phyloP scores from a whole-genome alignment of 257 asterid genomes.

The Pogostemon cablin region DNA sequence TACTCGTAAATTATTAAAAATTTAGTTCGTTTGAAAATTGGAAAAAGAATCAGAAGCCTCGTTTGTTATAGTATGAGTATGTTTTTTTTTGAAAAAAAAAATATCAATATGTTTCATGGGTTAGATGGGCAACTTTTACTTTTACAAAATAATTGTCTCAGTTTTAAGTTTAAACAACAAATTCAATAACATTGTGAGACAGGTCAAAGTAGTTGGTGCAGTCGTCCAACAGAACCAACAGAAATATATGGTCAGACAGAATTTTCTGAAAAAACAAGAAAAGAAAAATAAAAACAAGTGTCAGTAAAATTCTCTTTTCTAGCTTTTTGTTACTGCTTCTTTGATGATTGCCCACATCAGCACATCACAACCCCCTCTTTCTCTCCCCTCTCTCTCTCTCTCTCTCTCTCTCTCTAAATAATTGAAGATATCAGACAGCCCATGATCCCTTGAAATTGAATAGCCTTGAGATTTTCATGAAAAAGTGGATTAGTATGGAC shows the following conservation, averaged over 20 bases:
- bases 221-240: slow-evolving; percentile 37
- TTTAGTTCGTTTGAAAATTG: no score
- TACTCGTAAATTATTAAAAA: no score
- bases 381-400: slow-evolving; percentile 19
- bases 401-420: slow-evolving; percentile 33
- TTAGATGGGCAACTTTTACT: no score
- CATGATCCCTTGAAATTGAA: slow-evolving; percentile 39
- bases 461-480: background rate
- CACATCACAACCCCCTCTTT: background rate
- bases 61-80: no score
- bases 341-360: slow-evolving; percentile 37
- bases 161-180: background rate
- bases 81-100: no score
- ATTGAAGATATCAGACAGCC: slow-evolving; percentile 51
- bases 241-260: slow-evolving; percentile 35
- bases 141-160: no score
- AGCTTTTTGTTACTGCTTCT: slow-evolving; percentile 39
- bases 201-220: slow-evolving; percentile 40
- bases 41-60: no score
- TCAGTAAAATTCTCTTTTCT: slow-evolving; percentile 29
- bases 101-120: no score
- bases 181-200: background rate
- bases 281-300: slow-evolving; percentile 27
- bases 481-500: slow-evolving; percentile 19
- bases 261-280: slow-evolving; percentile 24